Evolutionary conservation across 2,329 filamentous ascomycete genomes (phyloP).

Genomic region (Colletotrichum sp.): DNA sequence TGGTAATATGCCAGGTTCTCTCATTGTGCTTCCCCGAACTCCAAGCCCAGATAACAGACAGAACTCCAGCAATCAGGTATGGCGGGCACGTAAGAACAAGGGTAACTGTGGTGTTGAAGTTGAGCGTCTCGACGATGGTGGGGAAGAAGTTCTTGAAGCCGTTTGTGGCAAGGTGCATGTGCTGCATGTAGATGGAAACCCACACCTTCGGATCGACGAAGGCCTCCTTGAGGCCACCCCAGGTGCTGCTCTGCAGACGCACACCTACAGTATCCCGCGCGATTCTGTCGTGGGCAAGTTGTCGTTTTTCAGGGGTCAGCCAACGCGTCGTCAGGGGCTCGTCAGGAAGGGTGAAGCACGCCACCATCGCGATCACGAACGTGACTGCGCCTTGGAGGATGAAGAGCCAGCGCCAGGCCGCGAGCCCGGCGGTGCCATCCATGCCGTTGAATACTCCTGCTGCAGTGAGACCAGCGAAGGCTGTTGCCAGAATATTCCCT

Average conservation of each 20-base stretch:
- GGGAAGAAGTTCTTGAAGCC: constrained; percentile 48
- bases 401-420: constrained; percentile 37
- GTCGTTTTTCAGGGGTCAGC: constrained; percentile 38
- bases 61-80: constrained; percentile 41
- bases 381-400: constrained; percentile 33
- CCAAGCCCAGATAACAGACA: constrained; percentile 37
- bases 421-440: constrained; percentile 26
- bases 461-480: constrained; percentile 48
- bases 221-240: constrained; percentile 45
- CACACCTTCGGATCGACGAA: constrained; percentile 46
- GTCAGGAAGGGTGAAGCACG: constrained; percentile 38
- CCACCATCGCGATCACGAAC: constrained; percentile 30
- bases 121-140: constrained; percentile 37
- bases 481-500: constrained; percentile 36
- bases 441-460: constrained; percentile 41
- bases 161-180: constrained; percentile 50
- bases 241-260: constrained; percentile 33
- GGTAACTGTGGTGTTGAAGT: constrained; percentile 44
- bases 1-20: constrained; percentile 50
- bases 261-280: constrained; percentile 28
- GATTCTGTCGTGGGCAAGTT: constrained; percentile 45
- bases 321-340: constrained; percentile 40
- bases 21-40: constrained; percentile 45
- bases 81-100: constrained; percentile 49
- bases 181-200: constrained; percentile 51